Evolutionary conservation across 352 stramenopile species (phyloP), one percentile per base, ranked within the genome.

Genomic region (Pilasporangium apinafurcum): DNA sequence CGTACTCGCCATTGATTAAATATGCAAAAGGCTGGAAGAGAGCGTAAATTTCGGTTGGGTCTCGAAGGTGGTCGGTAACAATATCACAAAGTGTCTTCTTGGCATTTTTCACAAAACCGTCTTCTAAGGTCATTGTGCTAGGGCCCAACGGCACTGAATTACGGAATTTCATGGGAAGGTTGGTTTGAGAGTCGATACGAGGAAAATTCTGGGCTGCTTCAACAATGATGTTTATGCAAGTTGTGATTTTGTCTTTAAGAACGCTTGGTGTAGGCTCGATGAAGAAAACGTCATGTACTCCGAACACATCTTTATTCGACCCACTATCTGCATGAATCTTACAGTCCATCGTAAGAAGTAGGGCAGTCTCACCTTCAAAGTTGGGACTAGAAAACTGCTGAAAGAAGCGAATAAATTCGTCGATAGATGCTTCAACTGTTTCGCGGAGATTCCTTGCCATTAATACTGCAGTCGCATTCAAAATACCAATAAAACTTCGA

Each of bases 391-490:
- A 82, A 37, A 90, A 92, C 18, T 73, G 63, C 26, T 85, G 55
- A 37, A 96, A 86, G 51, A 92, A 96, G 1, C 41, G 43, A 16
- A 85, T 63, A 33, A 95, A 83, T 10, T 63, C 53, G 4, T 56
- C 52, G 8, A 97, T 65, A 1, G 86, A 96, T n/a, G 55, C 48
- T 35, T 97, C 88, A 13, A 93, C 78, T 0, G 77, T 90, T 20
- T 75, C 71, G 18, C 86, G 59, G n/a, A 97, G 60, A 29, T 96
- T 95, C 3, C 79, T 63, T 9, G 86, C 92, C 86, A 97, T 97
- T 12, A 97, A 61, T 12, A 95, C 85, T 2, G 85, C 64, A 9
- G 82, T 76, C 13, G 83, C 78, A 33, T 95, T 68, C 14, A 97
- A 53, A 14, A 96, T 56, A 8, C 77, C 80, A 16, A 74, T 58